Evolutionary conservation across 2,329 filamentous ascomycete genomes (phyloP).

Genomic region (Conoideocrella luteorostrata): DNA sequence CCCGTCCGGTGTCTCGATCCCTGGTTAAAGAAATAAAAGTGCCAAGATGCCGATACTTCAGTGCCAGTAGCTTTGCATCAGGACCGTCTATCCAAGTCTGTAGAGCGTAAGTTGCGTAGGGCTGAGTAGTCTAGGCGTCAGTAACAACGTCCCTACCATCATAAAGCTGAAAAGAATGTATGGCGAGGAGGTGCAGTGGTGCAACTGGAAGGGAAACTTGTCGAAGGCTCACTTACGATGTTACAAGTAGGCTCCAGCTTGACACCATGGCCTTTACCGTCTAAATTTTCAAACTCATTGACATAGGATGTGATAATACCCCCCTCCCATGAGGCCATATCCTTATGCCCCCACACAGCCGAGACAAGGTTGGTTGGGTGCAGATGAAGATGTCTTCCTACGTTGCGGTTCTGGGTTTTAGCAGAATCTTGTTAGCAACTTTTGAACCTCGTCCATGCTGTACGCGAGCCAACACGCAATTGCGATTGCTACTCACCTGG

Average conservation of each 20-base stretch:
- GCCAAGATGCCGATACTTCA: constrained; percentile 62
- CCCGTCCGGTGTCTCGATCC: constrained; percentile 68
- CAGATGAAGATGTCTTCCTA: constrained; percentile 74
- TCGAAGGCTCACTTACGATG: constrained; percentile 52
- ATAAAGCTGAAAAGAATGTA: too few relatives aligned
- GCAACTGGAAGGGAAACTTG: too few relatives aligned
- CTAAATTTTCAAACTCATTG: constrained; percentile 72
- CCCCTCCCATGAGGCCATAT: constrained; percentile 65
- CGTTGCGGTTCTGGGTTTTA: constrained; percentile 59
- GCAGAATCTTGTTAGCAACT: neutral
- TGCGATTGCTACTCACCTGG: constrained; percentile 44
- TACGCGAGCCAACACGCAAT: too few relatives aligned
- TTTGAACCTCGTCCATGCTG: too few relatives aligned
- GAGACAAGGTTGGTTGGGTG: constrained; percentile 62
- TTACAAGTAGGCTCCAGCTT: constrained; percentile 76
- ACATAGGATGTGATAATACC: constrained; percentile 75
- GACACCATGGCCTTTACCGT: constrained; percentile 71
- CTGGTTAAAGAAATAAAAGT: constrained; percentile 68
- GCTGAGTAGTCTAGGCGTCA: constrained; percentile 36
- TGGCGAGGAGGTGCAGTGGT: neutral
- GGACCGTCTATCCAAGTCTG: constrained; percentile 63
- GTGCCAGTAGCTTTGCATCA: constrained; percentile 64
- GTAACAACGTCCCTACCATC: too few relatives aligned
- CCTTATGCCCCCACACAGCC: constrained; percentile 59
- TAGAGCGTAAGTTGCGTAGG: constrained; percentile 55